These are phyloP conservation scores for Talaromyces wortmannii DNA, from an alignment of 495 filamentous ascomycete species.

Conservation along the genomic window DNA sequence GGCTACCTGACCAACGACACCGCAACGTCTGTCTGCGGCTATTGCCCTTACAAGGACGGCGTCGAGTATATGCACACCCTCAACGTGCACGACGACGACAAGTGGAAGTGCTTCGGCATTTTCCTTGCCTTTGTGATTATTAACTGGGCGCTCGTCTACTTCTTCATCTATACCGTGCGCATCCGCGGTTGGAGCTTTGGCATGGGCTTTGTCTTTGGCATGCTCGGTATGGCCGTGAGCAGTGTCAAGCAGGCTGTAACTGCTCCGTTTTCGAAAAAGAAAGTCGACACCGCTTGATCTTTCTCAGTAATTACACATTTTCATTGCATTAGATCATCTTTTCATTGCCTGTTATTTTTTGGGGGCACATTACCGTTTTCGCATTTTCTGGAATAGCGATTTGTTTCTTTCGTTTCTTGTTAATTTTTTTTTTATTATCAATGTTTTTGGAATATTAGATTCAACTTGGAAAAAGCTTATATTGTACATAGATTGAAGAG, in stretches of 20 bases:
- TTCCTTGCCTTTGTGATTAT: slow-evolving; percentile 70
- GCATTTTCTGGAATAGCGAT: too few species aligned
- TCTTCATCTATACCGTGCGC: slow-evolving; percentile 75
- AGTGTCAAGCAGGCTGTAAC: background rate
- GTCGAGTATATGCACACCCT: slow-evolving; percentile 61
- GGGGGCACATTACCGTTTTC: too few species aligned
- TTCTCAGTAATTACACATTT: too few species aligned
- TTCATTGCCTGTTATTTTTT: too few species aligned
- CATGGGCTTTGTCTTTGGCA: slow-evolving; percentile 49
- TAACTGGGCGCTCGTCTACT: slow-evolving; percentile 77
- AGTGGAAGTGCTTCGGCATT: slow-evolving; percentile 74
- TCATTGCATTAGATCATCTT: too few species aligned
- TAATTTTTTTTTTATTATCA: too few species aligned
- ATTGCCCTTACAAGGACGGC: slow-evolving; percentile 63
- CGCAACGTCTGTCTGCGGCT: slow-evolving; percentile 56
- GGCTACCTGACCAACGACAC: slow-evolving; percentile 55
- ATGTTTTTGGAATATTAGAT: too few species aligned
- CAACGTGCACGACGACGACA: slow-evolving; percentile 56
- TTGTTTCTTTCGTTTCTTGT: too few species aligned
- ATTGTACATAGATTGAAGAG: too few species aligned
- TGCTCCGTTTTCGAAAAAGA: background rate
- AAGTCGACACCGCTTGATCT: background rate
- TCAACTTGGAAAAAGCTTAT: too few species aligned
- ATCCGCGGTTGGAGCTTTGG: slow-evolving; percentile 71
- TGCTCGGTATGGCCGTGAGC: slow-evolving; percentile 30